Base-by-base conservation (phyloP, 257 asterid genomes). In the Fraxinus americana region DNA sequence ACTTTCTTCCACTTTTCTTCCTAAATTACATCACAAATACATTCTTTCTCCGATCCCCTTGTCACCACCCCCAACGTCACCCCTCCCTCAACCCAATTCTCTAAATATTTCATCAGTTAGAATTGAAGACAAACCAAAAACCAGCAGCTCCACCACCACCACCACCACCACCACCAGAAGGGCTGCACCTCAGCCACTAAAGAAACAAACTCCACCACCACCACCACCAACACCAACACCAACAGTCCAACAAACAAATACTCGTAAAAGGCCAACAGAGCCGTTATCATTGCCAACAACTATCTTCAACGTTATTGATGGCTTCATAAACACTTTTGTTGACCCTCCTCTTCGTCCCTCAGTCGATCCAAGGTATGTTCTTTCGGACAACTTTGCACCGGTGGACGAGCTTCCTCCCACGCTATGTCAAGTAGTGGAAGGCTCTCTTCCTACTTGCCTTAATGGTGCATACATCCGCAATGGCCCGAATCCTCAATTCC, bases 401-500 rank as follows among this genome's bases (percentile, higher is more conserved):
- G 87, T 83, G 1, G 69, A 50, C 7, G 87, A 83, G 80, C 86
- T 81, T 63, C 84, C 85, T 29, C 87, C 89, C 0, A 77, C 85
- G 0, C 82, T 82, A 7, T 86, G 90, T 7, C 74, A 80, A 71
- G 83, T 83, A 17, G 78, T 74, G 25, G 67, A 84, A 29, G 90
- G 90, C 35, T 65, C 81, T 23, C 83, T 86, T 67, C 90, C 90
- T 0, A 3, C 76, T 36, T 79, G 83, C 50, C 84, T 86, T 1
- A 79, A 86, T 8, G 90, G 90, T 1, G 86, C 86, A 2, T 86
- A 86, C 72, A 74, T 86, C 73, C 84, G 90, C n/a, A 86, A 86
- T 50, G 90, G 90, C 45, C 90, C 90, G 29, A 86, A 86, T 59
- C 90, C 90, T 43, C 90, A 86, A 41, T 77, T 78, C 72, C 82